Percentiles rank a stretch among this genome's conserved stretches.
Evolutionary conservation across 768 basidiomycete genomes (phyloP).

Genomic region (Lactarius sanguifluus): DNA sequence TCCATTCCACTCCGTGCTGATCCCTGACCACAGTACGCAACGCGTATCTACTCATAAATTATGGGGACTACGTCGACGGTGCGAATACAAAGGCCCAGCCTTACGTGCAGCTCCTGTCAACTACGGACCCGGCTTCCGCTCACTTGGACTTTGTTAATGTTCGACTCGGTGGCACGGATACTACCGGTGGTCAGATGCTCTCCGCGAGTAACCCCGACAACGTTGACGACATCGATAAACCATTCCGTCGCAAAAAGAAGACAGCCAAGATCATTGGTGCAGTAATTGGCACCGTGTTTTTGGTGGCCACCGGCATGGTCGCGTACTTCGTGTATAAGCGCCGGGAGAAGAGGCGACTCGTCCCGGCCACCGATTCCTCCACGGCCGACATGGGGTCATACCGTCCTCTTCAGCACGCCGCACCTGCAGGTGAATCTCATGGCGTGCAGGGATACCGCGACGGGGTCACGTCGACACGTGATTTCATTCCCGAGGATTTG

Average conservation of each 20-base stretch:
- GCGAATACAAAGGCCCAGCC: slow-evolving; percentile 43
- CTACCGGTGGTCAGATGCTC: slow-evolving; percentile 16
- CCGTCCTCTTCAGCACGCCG: slow-evolving; percentile 14
- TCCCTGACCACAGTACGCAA: slow-evolving; percentile 53
- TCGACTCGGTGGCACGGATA: slow-evolving; percentile 32
- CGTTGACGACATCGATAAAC: background rate
- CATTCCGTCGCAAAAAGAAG: background rate
- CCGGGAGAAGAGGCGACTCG: background rate
- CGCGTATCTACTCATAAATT: slow-evolving; percentile 61
- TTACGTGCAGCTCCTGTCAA: slow-evolving; percentile 62
- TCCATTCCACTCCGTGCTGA: background rate
- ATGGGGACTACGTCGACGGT: slow-evolving; percentile 57
- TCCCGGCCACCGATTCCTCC: background rate
- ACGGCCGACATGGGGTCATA: slow-evolving; percentile 12
- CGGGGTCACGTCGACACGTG: background rate
- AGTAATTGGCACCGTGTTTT: slow-evolving; percentile 4
- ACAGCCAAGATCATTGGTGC: slow-evolving; percentile 1
- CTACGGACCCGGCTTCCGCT: slow-evolving; percentile 48
- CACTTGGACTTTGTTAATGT: slow-evolving; percentile 39
- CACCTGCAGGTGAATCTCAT: slow-evolving; percentile 18
- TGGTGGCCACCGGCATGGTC: background rate
- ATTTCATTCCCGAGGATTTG: background rate
- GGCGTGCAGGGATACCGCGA: slow-evolving; percentile 10
- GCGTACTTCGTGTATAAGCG: background rate
- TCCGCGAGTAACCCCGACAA: background rate